phyloP scores from a whole-genome alignment of 2,329 filamentous ascomycete genomes.

The Xylogone sp. region DNA sequence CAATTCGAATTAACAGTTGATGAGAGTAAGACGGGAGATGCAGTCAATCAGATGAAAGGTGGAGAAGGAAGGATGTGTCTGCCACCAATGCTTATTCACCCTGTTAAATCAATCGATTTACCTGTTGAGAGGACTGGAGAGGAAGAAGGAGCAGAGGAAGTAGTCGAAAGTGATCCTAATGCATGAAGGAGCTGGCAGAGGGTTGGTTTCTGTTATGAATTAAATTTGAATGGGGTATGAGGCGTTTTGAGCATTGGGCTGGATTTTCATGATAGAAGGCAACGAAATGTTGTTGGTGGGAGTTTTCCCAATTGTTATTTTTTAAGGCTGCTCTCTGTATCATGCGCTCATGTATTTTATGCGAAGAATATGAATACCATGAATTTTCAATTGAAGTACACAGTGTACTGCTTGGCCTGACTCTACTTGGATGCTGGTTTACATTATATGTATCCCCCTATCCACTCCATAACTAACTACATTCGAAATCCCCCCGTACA shows the following conservation, averaged over 20 bases:
- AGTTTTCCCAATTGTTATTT: too few species aligned
- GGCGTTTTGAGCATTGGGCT: not conserved
- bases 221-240: not conserved
- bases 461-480: too few species aligned
- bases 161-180: slow-evolving; percentile 26
- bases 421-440: too few species aligned
- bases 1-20: slow-evolving; percentile 63
- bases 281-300: too few species aligned
- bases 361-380: too few species aligned
- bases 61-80: slow-evolving; percentile 87
- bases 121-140: slow-evolving; percentile 20
- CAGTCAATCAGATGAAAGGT: slow-evolving; percentile 47
- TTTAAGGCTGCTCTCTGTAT: too few species aligned
- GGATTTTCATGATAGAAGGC: too few species aligned
- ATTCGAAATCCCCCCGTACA: too few species aligned
- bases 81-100: slow-evolving; percentile 85
- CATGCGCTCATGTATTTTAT: too few species aligned
- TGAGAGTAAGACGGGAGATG: slow-evolving; percentile 34
- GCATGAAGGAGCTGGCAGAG: slow-evolving; percentile 18
- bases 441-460: too few species aligned
- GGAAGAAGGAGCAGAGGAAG: slow-evolving; percentile 12
- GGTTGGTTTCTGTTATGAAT: not conserved
- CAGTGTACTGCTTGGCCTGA: too few species aligned
- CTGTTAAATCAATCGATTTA: slow-evolving; percentile 72
- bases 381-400: too few species aligned